Base-by-base conservation (phyloP, 805 yeast genomes). In the Millerozyma acaciae region DNA sequence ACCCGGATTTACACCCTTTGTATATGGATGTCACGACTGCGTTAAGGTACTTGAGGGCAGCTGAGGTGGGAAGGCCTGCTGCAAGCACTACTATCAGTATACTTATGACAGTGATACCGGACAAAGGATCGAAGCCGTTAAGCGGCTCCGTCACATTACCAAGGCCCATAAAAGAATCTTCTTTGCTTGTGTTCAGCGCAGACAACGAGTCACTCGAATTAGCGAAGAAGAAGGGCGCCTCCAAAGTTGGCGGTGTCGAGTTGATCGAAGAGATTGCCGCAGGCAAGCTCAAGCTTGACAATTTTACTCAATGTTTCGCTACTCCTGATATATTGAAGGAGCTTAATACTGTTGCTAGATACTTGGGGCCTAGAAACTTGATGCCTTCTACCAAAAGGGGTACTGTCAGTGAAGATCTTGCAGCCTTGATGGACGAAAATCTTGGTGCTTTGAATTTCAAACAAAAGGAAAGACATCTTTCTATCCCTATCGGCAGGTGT, bases 371-470 rank as follows among this genome's bases (percentile, higher is more conserved):
- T 20, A 78, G 71, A 50, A 95, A 95, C 16, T 70, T 93, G 46
- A 81, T 89, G 84, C 97, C 98, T 29, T 73, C 75, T 27, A 79
- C 75, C 9, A 88, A 87, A 63, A 83, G 79, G 52, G 95, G 95
- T 12, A 88, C 96, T 1, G 93, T 90, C 6, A 65, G 82, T 1
- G 73, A 75, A n/a, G 77, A 87, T 47, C 62, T 87, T 19, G 64
- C 62, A 14, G 55, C 57, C 6, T 60, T 81, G 37, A 69, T 89
- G 38, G 50, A 57, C 22, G 61, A 67, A 6, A 76, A 78, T 31
- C 60, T 77, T 27, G 93, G 93, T 19, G 74, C 84, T 25, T 68
- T 78, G 48, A 80, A 86, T 12, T 87, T 84, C 70, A 84, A 84
- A 67, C 95, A 88, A 61, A 74, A 71, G 47, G 76, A 72, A 26